Conservation (phyloP, 768 basidiomycete genomes). For the Auricularia sp. region DNA sequence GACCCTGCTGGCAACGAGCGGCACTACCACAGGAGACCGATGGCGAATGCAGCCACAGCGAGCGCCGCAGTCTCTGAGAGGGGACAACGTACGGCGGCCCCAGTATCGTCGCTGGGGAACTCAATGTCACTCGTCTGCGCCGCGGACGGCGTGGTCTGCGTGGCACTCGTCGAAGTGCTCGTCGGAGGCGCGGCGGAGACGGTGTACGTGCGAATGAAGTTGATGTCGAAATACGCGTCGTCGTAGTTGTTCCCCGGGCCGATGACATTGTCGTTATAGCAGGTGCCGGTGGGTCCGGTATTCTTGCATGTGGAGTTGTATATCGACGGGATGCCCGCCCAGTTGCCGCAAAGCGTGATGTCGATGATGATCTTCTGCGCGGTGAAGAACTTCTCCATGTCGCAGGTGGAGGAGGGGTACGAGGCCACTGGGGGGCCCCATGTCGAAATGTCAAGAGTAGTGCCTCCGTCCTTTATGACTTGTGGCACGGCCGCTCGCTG, state of each 20-base stretch:
- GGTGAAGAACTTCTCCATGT: slow-evolving; percentile 36
- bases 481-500: no score
- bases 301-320: neutral
- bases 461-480: no score
- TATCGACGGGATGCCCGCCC: neutral
- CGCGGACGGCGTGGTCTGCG: neutral
- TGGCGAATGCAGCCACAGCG: no score
- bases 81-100: no score
- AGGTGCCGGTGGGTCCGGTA: slow-evolving; percentile 19
- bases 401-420: slow-evolving; percentile 31
- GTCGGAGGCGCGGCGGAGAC: slow-evolving; percentile 13
- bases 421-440: slow-evolving; percentile 41
- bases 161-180: neutral
- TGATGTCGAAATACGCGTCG: slow-evolving; percentile 58
- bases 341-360: neutral
- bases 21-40: neutral
- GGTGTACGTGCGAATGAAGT: slow-evolving; percentile 52
- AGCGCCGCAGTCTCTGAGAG: no score
- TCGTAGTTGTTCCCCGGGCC: slow-evolving; percentile 46
- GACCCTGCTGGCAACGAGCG: neutral
- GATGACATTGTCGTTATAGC: slow-evolving; percentile 42
- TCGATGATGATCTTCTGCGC: slow-evolving; percentile 31
- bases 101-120: no score
- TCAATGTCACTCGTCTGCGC: no score
- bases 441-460: slow-evolving; percentile 23